phyloP scores from a whole-genome alignment of 129 eudicot species.

The Chrysanthemum seticuspe region DNA sequence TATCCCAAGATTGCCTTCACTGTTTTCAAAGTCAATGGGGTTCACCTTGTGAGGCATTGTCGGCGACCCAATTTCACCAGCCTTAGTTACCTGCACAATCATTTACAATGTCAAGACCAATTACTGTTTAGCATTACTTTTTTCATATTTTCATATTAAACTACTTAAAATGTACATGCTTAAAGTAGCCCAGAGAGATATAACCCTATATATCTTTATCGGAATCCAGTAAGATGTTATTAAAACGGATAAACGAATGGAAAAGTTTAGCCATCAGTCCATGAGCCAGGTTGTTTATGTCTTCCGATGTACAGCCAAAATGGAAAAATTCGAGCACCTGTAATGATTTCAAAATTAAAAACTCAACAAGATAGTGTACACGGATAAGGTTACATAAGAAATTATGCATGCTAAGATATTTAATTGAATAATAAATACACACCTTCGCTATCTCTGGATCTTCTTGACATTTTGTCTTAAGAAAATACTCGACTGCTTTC shows the following conservation, averaged over 20 bases:
- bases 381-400: constrained; percentile 5
- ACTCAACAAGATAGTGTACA: neutral
- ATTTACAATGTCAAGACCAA: neutral
- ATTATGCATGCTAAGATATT: neutral
- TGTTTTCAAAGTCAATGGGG: constrained; percentile 95
- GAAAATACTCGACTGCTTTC: constrained; percentile 94
- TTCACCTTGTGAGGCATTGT: constrained; percentile 99
- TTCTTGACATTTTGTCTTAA: constrained; percentile 84
- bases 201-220: constrained; percentile 93
- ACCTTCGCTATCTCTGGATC: constrained; percentile 84
- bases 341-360: constrained; percentile 6
- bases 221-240: constrained; percentile 83
- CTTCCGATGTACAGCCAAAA: constrained; percentile 98
- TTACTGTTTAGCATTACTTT: neutral
- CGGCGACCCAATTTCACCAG: constrained; percentile 97
- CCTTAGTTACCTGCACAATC: constrained; percentile 69
- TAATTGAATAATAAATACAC: constrained; percentile 11
- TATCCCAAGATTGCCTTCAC: constrained; percentile 94
- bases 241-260: constrained; percentile 69
- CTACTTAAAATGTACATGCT: constrained; percentile 55
- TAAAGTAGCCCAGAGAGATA: constrained; percentile 83
- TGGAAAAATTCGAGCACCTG: constrained; percentile 96
- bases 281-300: constrained; percentile 94
- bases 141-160: neutral
- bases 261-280: constrained; percentile 92